Conservation (phyloP, 441 rosid species). For the Dalechampia spathulata region DNA sequence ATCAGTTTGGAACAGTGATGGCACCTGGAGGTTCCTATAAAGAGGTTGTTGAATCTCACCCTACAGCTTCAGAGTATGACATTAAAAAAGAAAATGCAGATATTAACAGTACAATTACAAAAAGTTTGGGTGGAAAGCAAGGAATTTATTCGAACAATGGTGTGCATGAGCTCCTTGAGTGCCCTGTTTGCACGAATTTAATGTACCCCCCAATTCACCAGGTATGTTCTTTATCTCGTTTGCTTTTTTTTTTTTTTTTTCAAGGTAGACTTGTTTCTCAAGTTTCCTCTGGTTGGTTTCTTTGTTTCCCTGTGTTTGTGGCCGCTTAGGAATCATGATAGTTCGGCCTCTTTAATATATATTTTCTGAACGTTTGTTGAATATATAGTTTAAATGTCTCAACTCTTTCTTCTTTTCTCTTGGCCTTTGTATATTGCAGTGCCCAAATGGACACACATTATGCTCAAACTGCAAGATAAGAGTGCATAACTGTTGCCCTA, state of each 20-base stretch:
- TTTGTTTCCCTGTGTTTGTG: too few relatives aligned
- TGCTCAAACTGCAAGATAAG: slow-evolving; percentile 65
- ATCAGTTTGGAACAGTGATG: slow-evolving; percentile 23
- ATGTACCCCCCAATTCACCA: slow-evolving; percentile 84
- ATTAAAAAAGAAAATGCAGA: slow-evolving; percentile 22
- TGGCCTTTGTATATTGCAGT: slow-evolving; percentile 24
- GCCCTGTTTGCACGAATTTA: too few relatives aligned
- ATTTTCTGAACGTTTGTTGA: not conserved
- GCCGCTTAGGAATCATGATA: not conserved
- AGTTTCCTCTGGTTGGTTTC: too few relatives aligned
- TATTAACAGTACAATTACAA: slow-evolving; percentile 14
- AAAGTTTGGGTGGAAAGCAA: slow-evolving; percentile 26
- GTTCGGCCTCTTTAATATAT: not conserved
- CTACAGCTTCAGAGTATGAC: slow-evolving; percentile 23
- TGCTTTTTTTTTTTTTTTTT: slow-evolving; percentile 11
- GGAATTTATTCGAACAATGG: slow-evolving; percentile 36
- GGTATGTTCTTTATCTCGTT: slow-evolving; percentile 33
- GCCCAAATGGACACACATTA: slow-evolving; percentile 69
- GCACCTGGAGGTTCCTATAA: slow-evolving; percentile 38
- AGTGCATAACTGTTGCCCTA: slow-evolving; percentile 66
- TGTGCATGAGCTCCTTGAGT: too few relatives aligned
- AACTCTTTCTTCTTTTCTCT: not conserved
- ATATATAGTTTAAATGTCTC: slow-evolving; percentile 1
- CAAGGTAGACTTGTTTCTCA: not conserved
- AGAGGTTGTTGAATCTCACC: slow-evolving; percentile 36